These are phyloP conservation scores for Agarophyton chilense DNA, from an alignment of 23 red algal genomes.

Conservation along the genomic window DNA sequence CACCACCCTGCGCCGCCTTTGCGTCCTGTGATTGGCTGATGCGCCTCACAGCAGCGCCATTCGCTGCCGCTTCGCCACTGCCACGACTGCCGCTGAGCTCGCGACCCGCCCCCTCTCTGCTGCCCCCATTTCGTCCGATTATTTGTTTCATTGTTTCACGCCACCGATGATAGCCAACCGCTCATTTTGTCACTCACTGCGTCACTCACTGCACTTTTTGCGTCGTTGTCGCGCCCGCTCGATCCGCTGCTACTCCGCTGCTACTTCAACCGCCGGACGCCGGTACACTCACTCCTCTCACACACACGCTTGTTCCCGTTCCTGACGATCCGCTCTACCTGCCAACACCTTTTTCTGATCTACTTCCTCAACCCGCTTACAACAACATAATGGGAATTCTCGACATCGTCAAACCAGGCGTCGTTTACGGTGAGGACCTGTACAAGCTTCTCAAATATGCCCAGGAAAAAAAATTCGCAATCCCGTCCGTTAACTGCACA, in stretches of 20 bases:
- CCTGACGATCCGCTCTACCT: neutral
- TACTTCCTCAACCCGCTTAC: neutral
- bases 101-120: no score
- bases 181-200: no score
- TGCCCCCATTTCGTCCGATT: neutral
- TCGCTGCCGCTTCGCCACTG: neutral
- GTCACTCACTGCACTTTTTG: no score
- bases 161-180: constrained; percentile 27
- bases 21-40: neutral
- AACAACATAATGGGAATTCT: constrained; percentile 63
- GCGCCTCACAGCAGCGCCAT: neutral
- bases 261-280: neutral
- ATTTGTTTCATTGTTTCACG: neutral
- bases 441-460: constrained; percentile 83
- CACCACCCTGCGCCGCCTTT: neutral
- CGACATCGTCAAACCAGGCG: constrained; percentile 56
- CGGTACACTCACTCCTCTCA: neutral
- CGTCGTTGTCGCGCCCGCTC: neutral
- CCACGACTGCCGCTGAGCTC: neutral
- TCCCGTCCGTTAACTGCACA: constrained; percentile 70
- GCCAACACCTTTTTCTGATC: no score
- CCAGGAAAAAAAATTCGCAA: constrained; percentile 67
- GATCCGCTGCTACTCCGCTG: neutral
- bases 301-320: neutral
- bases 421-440: constrained; percentile 72